Conservation (phyloP, 1,284 basidiomycete species). For the Leccinum huronense region DNA sequence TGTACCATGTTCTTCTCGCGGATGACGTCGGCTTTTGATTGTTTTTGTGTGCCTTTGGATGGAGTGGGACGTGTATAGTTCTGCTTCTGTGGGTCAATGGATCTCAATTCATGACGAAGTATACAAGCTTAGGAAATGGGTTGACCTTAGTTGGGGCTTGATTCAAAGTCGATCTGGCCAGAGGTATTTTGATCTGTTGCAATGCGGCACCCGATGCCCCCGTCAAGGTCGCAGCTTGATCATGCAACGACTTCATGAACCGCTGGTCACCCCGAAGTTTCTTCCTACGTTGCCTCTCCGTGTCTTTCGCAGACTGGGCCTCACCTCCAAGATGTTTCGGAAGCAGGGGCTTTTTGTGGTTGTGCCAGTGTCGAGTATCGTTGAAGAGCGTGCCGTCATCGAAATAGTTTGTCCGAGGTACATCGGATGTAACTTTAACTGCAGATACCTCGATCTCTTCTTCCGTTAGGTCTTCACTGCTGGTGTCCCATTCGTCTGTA, state of each 20-base stretch:
- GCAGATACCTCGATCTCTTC: neutral
- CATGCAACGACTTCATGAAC: conserved; percentile 55
- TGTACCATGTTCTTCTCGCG: conserved; percentile 30
- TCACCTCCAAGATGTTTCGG: conserved; percentile 56
- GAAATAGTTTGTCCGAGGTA: conserved; percentile 26
- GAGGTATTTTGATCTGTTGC: conserved; percentile 51
- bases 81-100: conserved; percentile 16
- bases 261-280: conserved; percentile 48
- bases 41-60: conserved; percentile 21
- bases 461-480: conserved; percentile 20
- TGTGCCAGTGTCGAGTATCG: conserved; percentile 62
- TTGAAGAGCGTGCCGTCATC: conserved; percentile 46
- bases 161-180: conserved; percentile 29
- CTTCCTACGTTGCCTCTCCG: conserved; percentile 39
- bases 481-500: conserved; percentile 29
- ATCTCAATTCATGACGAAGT: conserved; percentile 1
- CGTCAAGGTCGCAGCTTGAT: conserved; percentile 60
- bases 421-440: neutral
- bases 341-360: conserved; percentile 46
- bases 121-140: neutral
- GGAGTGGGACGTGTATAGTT: conserved; percentile 12
- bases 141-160: conserved; percentile 19
- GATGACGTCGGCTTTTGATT: conserved; percentile 30
- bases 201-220: conserved; percentile 57
- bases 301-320: conserved; percentile 29